A percentile compares a stretch with the other conserved stretches of the same genome.
These are phyloP conservation scores for Amanita thiersii DNA, from an alignment of 768 basidiomycete species.

Conservation along the genomic window DNA sequence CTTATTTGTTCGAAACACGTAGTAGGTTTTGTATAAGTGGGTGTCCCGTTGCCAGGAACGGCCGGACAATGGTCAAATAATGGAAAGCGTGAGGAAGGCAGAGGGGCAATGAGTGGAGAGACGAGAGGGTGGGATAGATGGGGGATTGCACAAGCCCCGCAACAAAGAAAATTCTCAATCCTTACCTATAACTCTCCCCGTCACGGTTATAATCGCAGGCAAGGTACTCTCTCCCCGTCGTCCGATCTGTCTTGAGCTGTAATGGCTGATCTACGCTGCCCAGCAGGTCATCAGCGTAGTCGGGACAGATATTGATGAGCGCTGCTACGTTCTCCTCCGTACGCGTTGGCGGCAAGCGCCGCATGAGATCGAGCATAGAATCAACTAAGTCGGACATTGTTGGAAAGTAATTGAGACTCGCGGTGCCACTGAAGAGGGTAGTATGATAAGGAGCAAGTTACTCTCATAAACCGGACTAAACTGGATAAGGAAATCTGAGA, in stretches of 20 bases:
- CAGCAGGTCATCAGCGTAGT: slow-evolving; percentile 91
- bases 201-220: slow-evolving; percentile 92
- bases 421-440: not conserved
- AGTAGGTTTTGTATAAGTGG: no score
- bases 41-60: no score
- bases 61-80: no score
- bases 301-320: slow-evolving; percentile 79
- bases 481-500: no score
- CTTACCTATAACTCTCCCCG: slow-evolving; percentile 83
- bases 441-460: not conserved
- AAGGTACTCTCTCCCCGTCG: slow-evolving; percentile 83
- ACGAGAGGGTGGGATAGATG: no score
- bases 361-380: slow-evolving; percentile 92
- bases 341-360: slow-evolving; percentile 87
- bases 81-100: no score
- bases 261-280: slow-evolving; percentile 94
- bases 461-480: no score
- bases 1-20: no score
- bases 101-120: no score
- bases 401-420: not conserved
- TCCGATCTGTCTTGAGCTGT: slow-evolving; percentile 69
- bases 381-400: slow-evolving; percentile 74
- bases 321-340: slow-evolving; percentile 83
- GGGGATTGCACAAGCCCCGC: not conserved
- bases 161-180: slow-evolving; percentile 10